Evolutionary conservation across 306 rosid species (phyloP).

Genomic region (Lathyrus aphaca): DNA sequence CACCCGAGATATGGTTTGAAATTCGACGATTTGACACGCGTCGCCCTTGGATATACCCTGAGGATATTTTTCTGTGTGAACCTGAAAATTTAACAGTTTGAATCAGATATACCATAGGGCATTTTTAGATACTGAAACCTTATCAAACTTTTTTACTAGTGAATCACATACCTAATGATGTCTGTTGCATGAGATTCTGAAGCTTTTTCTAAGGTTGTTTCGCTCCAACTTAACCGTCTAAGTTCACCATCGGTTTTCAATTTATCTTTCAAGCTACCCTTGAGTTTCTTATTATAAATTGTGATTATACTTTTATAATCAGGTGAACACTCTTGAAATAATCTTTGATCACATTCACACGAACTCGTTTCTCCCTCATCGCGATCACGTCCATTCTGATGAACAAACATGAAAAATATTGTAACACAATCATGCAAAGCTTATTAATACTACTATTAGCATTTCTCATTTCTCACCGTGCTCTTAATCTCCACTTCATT

Average conservation of each 20-base stretch:
- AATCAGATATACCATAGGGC: constrained; percentile 31
- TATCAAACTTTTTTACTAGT: constrained; percentile 8
- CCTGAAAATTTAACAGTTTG: constrained; percentile 49
- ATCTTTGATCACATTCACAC: constrained; percentile 45
- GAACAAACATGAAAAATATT: constrained; percentile 16
- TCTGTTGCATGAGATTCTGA: constrained; percentile 64
- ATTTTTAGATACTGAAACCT: background rate
- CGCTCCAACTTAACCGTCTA: constrained; percentile 88
- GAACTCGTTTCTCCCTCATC: constrained; percentile 50
- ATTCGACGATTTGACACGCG: constrained; percentile 78
- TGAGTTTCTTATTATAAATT: constrained; percentile 74
- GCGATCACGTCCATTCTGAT: constrained; percentile 63
- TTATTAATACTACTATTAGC: constrained; percentile 1
- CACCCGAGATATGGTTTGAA: constrained; percentile 87
- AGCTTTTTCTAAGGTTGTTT: constrained; percentile 73
- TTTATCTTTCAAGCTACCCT: constrained; percentile 70
- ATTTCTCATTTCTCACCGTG: constrained; percentile 36
- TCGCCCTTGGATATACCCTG: constrained; percentile 81
- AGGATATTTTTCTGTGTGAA: constrained; percentile 82
- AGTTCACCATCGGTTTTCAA: constrained; percentile 60
- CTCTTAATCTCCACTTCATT: constrained; percentile 48
- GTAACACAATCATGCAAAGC: background rate
- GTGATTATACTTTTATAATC: constrained; percentile 74
- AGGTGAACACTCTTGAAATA: constrained; percentile 50
- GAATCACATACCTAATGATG: constrained; percentile 63